Base-by-base conservation (phyloP, 2,329 filamentous ascomycete species). In the Dichotomopilus funicola region DNA sequence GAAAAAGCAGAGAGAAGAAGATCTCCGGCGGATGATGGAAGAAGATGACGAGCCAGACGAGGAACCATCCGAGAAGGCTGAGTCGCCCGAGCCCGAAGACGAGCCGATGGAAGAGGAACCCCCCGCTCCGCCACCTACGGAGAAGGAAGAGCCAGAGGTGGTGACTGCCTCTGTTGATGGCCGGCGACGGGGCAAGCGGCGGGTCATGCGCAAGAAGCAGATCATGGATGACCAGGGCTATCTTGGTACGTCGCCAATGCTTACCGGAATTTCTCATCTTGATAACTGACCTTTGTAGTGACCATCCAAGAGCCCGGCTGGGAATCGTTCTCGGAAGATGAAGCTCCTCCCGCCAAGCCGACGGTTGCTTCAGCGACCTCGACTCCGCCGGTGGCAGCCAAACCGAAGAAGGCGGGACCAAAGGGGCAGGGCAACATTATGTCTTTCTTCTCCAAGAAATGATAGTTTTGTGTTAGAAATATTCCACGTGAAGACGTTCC, bases 271-370 rank as follows among this genome's bases (percentile, higher is more conserved):
- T 10, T 12, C 46, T 46, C 1, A 38, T 34, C 6, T 34, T 34
- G 6, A 37, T 56, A 42, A 57, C 60, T 44, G 46, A 55, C 36
- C 12, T 44, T 59, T 41, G 13, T 63, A 94, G 91, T 96, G 36
- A 96, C 91, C 1, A 87, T 86, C 62, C 88, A 95, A 71, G 90
- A 95, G 66, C 73, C 81, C 0, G 86, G 79, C 0, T 96, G 91
- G 91, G 91, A 96, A 69, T 92, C 88, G 0, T 96, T 95, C 73
- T 95, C 90, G 0, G 91, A 96, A 68, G 91, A 95, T 61, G 91
- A 96, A 62, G 81, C 85, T 27, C 76, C 77, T 7, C 76, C 80
- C 3, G 53, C 61, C 67, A 83, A 82, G 65, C 66, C 75, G 6
- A 86, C 83, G 58, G 61, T 27, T 27, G 19, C 19, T 27, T 27